Evolutionary conservation across 257 asterid genomes (phyloP), one percentile per base, ranked within the genome.

Genomic region (Oldenlandia corymbosa): DNA sequence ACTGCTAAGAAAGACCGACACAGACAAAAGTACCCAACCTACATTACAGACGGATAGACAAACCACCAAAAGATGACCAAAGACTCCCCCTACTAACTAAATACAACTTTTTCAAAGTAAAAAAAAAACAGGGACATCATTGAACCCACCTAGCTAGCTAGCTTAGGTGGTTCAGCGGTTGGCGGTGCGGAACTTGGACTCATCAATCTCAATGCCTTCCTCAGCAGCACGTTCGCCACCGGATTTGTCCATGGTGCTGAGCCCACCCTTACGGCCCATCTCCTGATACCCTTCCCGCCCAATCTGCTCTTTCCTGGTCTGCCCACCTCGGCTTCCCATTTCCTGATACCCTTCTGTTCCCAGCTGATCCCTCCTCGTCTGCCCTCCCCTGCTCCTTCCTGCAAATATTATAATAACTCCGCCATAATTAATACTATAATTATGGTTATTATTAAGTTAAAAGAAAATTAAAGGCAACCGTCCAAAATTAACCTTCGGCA

Each of bases 371-470:
- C 64, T 76, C 34, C 93, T 64, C 0, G 87, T 85, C 77, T 74
- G 85, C 68, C 95, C 96, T 49, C 91, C 91, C n/a, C 88, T 73
- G 69, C 94, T 84, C 28, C 91, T 73, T 57, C 90, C 95, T 80
- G 24, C 50, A n/a, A n/a, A 52, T 24, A 7, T 3, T 7, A 49
- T 39, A 1, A 9, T 3, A 3, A 34, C 39, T 34, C n/a, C n/a
- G n/a, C n/a, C n/a, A n/a, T n/a, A n/a, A n/a, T n/a, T n/a, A n/a
- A n/a, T n/a, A n/a, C n/a, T n/a, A n/a, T n/a, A n/a, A n/a, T n/a
- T n/a, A n/a, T n/a, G n/a, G n/a, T n/a, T n/a, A n/a, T n/a, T n/a
- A n/a, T n/a, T n/a, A n/a, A n/a, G n/a, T n/a, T n/a, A n/a, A n/a
- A n/a, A n/a, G n/a, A n/a, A n/a, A n/a, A n/a, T n/a, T n/a, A n/a